Evolutionary conservation across 1,284 basidiomycete species (phyloP).

Genomic region (Gastroboletus turbinatus): DNA sequence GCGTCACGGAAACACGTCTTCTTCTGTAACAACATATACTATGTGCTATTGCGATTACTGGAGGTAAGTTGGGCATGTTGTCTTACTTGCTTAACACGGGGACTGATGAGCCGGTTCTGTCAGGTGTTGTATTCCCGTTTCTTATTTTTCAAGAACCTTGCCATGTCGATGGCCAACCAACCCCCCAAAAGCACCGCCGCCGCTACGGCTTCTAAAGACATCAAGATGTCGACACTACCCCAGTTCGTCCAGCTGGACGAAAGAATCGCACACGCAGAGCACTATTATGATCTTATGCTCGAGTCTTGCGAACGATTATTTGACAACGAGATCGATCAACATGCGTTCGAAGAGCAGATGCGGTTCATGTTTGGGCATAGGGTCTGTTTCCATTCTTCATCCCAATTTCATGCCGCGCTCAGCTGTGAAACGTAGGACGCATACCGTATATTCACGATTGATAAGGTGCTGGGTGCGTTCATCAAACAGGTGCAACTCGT

Average conservation of each 20-base stretch:
- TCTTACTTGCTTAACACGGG: neutral
- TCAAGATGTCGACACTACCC: conserved; percentile 30
- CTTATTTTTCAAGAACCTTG: conserved; percentile 71
- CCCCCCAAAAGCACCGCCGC: conserved; percentile 25
- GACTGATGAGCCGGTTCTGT: conserved; percentile 1
- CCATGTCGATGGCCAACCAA: conserved; percentile 48
- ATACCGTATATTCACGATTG: conserved; percentile 90
- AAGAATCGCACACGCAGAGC: conserved; percentile 37
- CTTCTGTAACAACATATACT: conserved; percentile 90
- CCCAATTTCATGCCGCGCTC: neutral
- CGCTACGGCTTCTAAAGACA: conserved; percentile 35
- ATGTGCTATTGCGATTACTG: conserved; percentile 80
- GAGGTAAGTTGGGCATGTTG: conserved; percentile 55
- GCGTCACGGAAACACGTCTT: conserved; percentile 60
- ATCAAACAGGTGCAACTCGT: conserved; percentile 87
- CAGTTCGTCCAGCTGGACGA: conserved; percentile 25
- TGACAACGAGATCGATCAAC: conserved; percentile 88
- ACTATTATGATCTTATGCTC: conserved; percentile 84
- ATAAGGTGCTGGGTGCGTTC: conserved; percentile 86
- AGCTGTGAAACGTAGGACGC: conserved; percentile 46
- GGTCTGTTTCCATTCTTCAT: conserved; percentile 35
- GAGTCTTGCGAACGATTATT: conserved; percentile 89
- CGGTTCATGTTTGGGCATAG: conserved; percentile 87
- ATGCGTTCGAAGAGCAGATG: conserved; percentile 88
- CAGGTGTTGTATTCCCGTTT: conserved; percentile 90